Evolutionary conservation across 495 filamentous ascomycete genomes (phyloP), one percentile per base, ranked within the genome.

Genomic region (Penicillium psychrofluorescens): DNA sequence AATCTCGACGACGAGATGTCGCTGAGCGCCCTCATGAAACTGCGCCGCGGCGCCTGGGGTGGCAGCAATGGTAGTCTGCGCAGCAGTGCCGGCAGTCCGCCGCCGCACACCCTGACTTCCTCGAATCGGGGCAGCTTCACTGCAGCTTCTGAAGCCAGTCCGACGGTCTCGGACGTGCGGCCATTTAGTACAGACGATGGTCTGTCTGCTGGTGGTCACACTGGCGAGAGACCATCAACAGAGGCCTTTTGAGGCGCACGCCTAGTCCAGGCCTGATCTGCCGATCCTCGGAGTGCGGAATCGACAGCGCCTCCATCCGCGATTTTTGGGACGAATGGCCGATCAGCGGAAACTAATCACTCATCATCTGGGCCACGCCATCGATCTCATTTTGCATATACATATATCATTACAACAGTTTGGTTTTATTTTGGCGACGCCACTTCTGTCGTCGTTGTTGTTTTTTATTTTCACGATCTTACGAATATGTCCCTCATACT

Each of bases 41-140:
- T 92, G 30, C 75, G 88, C 1, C 81, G 75, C 8, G 81, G 76
- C 38, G 85, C 88, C 0, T 95, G 87, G 79, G 86, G 86, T 30
- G 86, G 86, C 0, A 90, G 86, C 49, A 82, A 88, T 52, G 81
- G 72, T 0, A 90, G 85, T 53, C 58, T 86, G 10, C 71, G 73
- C 16, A 86, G 79, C 46, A 77, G 76, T 51, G 79, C 80, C 35
- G 79, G 79, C 29, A 85, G 79, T 38, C 77, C 78, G 8, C 66
- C 68, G 29, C 66, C 66, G 3, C 63, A 68, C 46, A 55, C 59
- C 4, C 43, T 61, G 1, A 38, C 62, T 0, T 52, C 62, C 8
- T 66, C 68, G 8, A 55, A 69, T 35, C 62, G 64, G 29, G 59
- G 53, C 29, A 68, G 63, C 50, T 63, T 68, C 46, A 52, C 60